Evolutionary conservation across 1,284 basidiomycete genomes (phyloP), one percentile per base, ranked within the genome.

Genomic region (Cryptococcus hybrid): DNA sequence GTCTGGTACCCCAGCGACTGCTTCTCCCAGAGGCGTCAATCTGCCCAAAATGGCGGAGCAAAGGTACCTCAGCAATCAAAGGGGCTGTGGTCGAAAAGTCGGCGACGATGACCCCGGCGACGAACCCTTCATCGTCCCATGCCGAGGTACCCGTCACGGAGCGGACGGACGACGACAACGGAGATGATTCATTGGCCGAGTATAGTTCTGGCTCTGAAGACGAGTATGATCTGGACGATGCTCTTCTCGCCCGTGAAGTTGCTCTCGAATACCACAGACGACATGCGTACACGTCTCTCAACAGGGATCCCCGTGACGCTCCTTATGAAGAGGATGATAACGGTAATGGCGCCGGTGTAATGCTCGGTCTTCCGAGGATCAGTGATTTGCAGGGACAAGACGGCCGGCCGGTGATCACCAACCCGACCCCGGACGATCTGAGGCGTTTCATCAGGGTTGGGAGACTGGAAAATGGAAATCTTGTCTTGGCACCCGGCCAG

Each of bases 141-240:
- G 24, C 18, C 24, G 30, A 15, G 30, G 6, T 15, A 9, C 5
- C 30, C 12, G 24, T 6, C 13, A 69, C 24, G 63, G 64, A 18
- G 35, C 63, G 66, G 24, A 63, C 63, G 2, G 66, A 67, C 12
- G 61, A 64, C 11, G 61, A 65, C 35, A 62, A 63, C 7, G 68
- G 67, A 12, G 18, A 18, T 2, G 67, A 68, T 7, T 67, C 68
- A 13, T 57, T 68, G 9, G 62, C 61, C 56, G 66, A 71, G n/a
- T 69, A 61, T 42, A 60, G 58, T 13, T 64, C 66, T 12, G 70
- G 64, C 6, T 70, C 72, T 15, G 72, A 75, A 44, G 74, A 76
- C 59, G 74, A 74, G 56, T 75, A 75, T 56, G 69, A 71, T 49
- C 61, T 76, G 9, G 73, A 76, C 54, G 69, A 76, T 46, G 74